Conservation (phyloP, 306 rosid genomes). For the Vigna angularis region DNA sequence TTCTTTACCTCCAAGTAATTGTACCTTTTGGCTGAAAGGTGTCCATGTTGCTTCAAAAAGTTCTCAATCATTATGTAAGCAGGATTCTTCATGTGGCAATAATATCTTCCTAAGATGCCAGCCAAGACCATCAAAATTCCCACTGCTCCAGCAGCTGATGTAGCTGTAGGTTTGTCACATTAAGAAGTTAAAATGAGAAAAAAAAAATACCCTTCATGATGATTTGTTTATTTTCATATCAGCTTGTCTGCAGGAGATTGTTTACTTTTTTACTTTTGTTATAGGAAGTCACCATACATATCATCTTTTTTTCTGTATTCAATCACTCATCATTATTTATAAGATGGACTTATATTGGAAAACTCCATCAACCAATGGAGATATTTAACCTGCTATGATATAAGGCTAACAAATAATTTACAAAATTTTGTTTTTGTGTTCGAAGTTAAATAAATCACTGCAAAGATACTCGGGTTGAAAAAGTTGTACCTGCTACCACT, state of each 20-base stretch:
- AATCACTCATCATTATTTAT: neutral
- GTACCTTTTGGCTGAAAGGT: conserved; percentile 41
- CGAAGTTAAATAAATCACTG: neutral
- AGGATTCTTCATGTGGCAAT: conserved; percentile 4
- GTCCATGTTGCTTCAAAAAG: conserved; percentile 39
- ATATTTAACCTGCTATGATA: neutral
- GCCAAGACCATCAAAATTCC: neutral
- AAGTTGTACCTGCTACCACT: conserved; percentile 21
- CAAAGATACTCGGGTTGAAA: neutral
- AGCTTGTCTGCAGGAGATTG: neutral
- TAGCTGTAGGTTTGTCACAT: conserved; percentile 1
- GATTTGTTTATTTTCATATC: neutral
- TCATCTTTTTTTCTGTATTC: neutral
- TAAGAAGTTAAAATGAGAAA: neutral
- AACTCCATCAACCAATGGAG: neutral
- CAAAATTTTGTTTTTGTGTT: neutral
- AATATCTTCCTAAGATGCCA: conserved; percentile 23
- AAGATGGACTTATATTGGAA: neutral
- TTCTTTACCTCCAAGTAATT: conserved; percentile 45
- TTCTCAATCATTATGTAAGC: conserved; percentile 34
- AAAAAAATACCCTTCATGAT: neutral
- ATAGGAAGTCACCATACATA: neutral
- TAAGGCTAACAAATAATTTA: neutral
- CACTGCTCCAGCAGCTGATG: conserved; percentile 26
- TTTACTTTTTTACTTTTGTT: neutral